These are phyloP conservation scores for Gloeostereum incarnatum DNA, from an alignment of 768 basidiomycete species.

Conservation along the genomic window DNA sequence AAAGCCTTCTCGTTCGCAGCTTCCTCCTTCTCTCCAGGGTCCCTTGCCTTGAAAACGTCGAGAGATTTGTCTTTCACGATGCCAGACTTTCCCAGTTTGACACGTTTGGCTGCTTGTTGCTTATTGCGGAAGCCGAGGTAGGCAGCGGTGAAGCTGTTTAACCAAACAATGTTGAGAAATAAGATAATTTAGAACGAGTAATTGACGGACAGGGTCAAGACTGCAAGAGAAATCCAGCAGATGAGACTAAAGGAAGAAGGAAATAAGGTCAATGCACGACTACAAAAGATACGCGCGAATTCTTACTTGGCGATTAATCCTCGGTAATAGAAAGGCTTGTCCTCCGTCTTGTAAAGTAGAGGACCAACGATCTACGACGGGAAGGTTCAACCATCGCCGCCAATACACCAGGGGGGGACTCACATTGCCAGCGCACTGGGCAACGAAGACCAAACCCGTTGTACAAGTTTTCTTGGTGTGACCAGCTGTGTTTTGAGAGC, in stretches of 20 bases:
- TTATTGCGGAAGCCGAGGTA: constrained; percentile 28
- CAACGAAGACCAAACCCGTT: constrained; percentile 34
- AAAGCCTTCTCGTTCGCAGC: constrained; percentile 23
- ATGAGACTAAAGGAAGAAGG: constrained; percentile 17
- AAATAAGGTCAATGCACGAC: background rate
- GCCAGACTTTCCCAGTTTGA: constrained; percentile 21
- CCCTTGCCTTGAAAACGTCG: constrained; percentile 15
- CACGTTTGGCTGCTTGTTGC: constrained; percentile 23
- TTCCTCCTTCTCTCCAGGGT: constrained; percentile 6
- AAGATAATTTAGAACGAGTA: too few species aligned
- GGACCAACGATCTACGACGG: constrained; percentile 23
- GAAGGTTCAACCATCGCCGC: background rate
- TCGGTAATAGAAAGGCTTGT: constrained; percentile 27
- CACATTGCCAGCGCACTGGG: constrained; percentile 35
- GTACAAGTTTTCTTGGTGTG: constrained; percentile 32
- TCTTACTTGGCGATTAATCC: constrained; percentile 27
- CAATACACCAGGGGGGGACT: constrained; percentile 3
- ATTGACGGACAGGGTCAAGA: constrained; percentile 23
- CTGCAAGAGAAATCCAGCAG: constrained; percentile 27
- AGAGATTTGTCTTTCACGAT: constrained; percentile 28
- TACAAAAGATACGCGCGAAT: background rate
- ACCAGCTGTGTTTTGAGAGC: constrained; percentile 29
- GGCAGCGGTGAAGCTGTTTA: constrained; percentile 22
- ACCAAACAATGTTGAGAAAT: too few species aligned
- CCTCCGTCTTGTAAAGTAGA: constrained; percentile 24